Conservation (phyloP, 805 yeast species). For the Candida schatavii region DNA sequence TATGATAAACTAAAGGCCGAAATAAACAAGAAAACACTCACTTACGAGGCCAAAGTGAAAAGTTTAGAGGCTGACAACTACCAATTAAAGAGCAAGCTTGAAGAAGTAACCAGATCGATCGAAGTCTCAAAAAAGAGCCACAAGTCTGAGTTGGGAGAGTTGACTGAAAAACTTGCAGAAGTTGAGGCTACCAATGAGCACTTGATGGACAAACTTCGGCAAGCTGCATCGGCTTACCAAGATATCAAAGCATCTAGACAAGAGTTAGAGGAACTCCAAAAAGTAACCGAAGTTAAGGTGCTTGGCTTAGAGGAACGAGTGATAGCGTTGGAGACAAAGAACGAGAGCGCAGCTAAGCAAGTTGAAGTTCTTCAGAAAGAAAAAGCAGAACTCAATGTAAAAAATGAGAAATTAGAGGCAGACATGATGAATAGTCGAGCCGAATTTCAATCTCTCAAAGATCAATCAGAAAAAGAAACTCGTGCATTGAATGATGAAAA, state of each 20-base stretch:
- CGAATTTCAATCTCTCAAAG: constrained; percentile 16
- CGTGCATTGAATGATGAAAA: constrained; percentile 20
- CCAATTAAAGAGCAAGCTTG: constrained; percentile 21
- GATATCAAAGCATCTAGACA: constrained; percentile 22
- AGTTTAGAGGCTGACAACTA: constrained; percentile 21
- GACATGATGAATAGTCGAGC: background rate
- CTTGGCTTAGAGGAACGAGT: constrained; percentile 1
- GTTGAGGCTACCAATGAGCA: constrained; percentile 31
- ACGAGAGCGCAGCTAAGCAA: constrained; percentile 6
- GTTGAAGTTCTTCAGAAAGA: background rate
- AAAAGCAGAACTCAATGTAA: background rate
- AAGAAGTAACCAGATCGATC: constrained; percentile 18
- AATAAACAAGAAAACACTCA: constrained; percentile 29
- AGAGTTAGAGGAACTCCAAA: constrained; percentile 10
- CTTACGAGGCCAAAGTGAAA: constrained; percentile 18
- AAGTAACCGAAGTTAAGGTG: background rate
- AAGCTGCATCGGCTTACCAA: constrained; percentile 36
- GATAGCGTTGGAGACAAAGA: constrained; percentile 11
- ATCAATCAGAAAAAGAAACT: constrained; percentile 16
- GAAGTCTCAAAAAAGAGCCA: constrained; percentile 20
- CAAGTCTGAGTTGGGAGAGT: constrained; percentile 14
- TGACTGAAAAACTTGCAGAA: constrained; percentile 23
- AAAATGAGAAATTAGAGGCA: background rate
- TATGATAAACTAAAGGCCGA: constrained; percentile 25
- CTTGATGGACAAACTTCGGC: constrained; percentile 40